A percentile compares a stretch with the other conserved stretches of the same genome.
phyloP scores from a whole-genome alignment of 192 early-diverging fungal genomes.

The Cetraspora pellucida region DNA sequence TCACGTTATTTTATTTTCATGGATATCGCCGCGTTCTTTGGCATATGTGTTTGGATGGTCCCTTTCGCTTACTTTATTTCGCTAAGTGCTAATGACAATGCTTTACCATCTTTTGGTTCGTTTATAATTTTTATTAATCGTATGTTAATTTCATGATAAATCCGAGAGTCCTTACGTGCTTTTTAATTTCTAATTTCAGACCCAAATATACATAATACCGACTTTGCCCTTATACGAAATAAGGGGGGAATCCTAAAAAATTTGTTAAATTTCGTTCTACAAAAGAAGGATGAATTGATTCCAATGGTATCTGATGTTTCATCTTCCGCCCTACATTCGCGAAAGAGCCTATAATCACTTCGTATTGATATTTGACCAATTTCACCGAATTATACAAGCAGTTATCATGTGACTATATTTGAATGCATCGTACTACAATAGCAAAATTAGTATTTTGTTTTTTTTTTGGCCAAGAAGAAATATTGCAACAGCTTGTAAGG shows the following conservation, averaged over 20 bases:
- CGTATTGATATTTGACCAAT: not conserved
- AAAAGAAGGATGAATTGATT: slow-evolving; percentile 30
- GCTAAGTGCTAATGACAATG: slow-evolving; percentile 87
- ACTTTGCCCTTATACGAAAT: slow-evolving; percentile 8
- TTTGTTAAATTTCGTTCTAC: slow-evolving; percentile 24
- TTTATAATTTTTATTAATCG: not conserved
- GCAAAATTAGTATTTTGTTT: no score
- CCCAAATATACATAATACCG: slow-evolving; percentile 19
- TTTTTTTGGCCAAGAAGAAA: no score
- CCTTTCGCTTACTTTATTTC: slow-evolving; percentile 93
- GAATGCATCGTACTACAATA: no score
- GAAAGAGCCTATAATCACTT: no score
- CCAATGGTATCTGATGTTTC: not conserved
- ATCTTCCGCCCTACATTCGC: not conserved
- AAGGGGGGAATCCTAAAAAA: slow-evolving; percentile 25
- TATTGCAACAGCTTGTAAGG: no score
- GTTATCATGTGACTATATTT: not conserved
- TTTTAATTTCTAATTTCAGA: not conserved
- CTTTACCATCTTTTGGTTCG: slow-evolving; percentile 66
- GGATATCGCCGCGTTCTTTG: slow-evolving; percentile 91
- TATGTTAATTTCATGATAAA: not conserved
- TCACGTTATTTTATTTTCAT: slow-evolving; percentile 68
- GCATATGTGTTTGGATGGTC: slow-evolving; percentile 91
- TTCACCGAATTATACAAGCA: not conserved
- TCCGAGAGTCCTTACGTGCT: not conserved